Evolutionary conservation across 1,284 basidiomycete species (phyloP).

Genomic region (Rhodotorula glutinis): DNA sequence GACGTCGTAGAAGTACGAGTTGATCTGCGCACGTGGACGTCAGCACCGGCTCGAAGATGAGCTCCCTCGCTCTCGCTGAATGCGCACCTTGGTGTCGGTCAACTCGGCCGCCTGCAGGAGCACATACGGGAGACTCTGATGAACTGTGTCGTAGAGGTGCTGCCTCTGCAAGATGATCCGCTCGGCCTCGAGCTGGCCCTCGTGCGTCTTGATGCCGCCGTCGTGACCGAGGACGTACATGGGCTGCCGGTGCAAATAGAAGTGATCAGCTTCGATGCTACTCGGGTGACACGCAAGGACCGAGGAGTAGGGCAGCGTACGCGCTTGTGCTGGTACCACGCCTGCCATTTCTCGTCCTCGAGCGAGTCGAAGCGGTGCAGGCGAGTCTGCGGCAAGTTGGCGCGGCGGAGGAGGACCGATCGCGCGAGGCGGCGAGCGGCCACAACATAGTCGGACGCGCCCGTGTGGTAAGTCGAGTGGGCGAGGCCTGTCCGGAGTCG

Average conservation of each 20-base stretch:
- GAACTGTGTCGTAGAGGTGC: slow-evolving; percentile 56
- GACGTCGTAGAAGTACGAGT: slow-evolving; percentile 35
- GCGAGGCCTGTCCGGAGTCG: slow-evolving; percentile 50
- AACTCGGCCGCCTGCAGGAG: slow-evolving; percentile 58
- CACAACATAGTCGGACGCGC: slow-evolving; percentile 48
- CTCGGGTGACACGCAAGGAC: not conserved
- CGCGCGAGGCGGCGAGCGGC: slow-evolving; percentile 58
- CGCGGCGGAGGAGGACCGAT: slow-evolving; percentile 56
- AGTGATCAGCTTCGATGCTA: not conserved
- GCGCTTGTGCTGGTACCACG: slow-evolving; percentile 53
- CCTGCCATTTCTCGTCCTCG: slow-evolving; percentile 55
- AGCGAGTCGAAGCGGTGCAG: slow-evolving; percentile 55
- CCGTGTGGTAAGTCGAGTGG: slow-evolving; percentile 52
- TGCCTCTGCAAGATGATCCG: slow-evolving; percentile 55
- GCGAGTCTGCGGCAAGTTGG: slow-evolving; percentile 51
- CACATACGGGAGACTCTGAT: slow-evolving; percentile 56
- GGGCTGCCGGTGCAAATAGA: slow-evolving; percentile 52
- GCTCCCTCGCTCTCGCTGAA: not conserved
- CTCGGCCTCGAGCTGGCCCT: slow-evolving; percentile 41
- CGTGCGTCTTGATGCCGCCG: slow-evolving; percentile 49
- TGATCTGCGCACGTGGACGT: slow-evolving; percentile 21
- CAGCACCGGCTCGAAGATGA: too few species aligned
- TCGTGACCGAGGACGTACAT: slow-evolving; percentile 65
- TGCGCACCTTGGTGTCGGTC: slow-evolving; percentile 60
- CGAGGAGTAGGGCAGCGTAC: slow-evolving; percentile 45